phyloP scores from a whole-genome alignment of 2,329 filamentous ascomycete genomes.

The Xylaria sp. region DNA sequence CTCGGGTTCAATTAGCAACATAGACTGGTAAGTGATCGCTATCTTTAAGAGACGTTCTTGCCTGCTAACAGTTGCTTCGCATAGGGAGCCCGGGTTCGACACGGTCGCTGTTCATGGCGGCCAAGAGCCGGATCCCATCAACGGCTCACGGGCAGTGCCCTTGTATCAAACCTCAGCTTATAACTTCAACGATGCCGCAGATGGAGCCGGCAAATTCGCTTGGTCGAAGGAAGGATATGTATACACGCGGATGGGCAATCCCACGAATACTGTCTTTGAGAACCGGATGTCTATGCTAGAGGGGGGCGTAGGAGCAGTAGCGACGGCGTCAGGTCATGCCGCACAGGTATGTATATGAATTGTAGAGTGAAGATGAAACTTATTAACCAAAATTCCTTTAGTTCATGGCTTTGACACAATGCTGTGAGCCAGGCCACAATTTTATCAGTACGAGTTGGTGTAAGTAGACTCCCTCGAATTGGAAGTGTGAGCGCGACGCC shows the following conservation, averaged over 20 bases:
- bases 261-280: conserved; percentile 54
- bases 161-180: conserved; percentile 49
- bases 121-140: conserved; percentile 50
- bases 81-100: conserved; percentile 47
- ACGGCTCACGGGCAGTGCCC: conserved; percentile 48
- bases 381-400: conserved; percentile 29
- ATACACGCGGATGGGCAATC: conserved; percentile 54
- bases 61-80: conserved; percentile 33
- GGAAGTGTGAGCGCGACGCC: conserved; percentile 13
- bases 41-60: conserved; percentile 18
- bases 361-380: conserved; percentile 17
- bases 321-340: conserved; percentile 53
- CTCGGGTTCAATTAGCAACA: conserved; percentile 50
- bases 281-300: conserved; percentile 54
- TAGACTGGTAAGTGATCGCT: conserved; percentile 46
- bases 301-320: conserved; percentile 53
- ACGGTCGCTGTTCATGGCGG: conserved; percentile 49
- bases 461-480: conserved; percentile 37
- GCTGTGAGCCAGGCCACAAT: conserved; percentile 53
- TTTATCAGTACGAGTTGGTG: conserved; percentile 52
- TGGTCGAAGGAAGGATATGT: conserved; percentile 54
- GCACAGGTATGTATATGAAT: conserved; percentile 45
- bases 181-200: conserved; percentile 53
- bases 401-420: conserved; percentile 53
- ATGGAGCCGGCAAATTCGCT: conserved; percentile 53